Percentiles rank a stretch among this genome's conserved stretches.
phyloP scores from a whole-genome alignment of 108 stramenopile species.

The Discostella stelligeroides region DNA sequence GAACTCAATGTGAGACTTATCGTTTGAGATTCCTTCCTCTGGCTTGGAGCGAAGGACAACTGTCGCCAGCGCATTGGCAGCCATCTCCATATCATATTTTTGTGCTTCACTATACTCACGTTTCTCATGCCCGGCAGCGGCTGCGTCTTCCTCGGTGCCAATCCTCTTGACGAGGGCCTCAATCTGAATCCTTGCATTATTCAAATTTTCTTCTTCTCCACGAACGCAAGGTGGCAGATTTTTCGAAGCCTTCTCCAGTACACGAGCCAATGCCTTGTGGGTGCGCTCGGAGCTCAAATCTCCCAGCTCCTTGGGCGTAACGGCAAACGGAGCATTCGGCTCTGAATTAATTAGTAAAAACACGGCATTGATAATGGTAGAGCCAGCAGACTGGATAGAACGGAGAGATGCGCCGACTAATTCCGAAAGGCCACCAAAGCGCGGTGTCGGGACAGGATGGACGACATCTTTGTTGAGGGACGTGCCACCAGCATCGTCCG shows the following conservation, averaged over 20 bases:
- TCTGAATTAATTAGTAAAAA: constrained; percentile 11
- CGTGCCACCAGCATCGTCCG: too few relatives aligned
- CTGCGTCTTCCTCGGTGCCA: constrained; percentile 49
- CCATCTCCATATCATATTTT: constrained; percentile 65
- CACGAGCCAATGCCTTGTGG: constrained; percentile 54
- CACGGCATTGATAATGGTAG: constrained; percentile 31
- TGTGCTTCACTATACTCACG: constrained; percentile 42
- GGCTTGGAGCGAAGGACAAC: constrained; percentile 67
- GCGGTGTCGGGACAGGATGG: too few relatives aligned
- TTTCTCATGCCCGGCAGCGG: constrained; percentile 6
- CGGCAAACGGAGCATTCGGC: constrained; percentile 34
- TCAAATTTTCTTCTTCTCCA: constrained; percentile 22
- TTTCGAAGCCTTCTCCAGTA: constrained; percentile 64
- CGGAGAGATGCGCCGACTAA: constrained; percentile 51
- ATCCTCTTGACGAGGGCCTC: constrained; percentile 61
- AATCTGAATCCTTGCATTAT: constrained; percentile 32
- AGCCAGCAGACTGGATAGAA: constrained; percentile 38
- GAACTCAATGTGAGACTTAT: constrained; percentile 61
- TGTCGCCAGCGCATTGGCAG: constrained; percentile 70
- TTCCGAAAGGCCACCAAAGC: constrained; percentile 59
- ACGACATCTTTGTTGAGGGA: too few relatives aligned
- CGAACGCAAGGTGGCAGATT: constrained; percentile 19
- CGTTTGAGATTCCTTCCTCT: constrained; percentile 62
- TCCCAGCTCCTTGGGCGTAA: constrained; percentile 55
- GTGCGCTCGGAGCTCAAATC: constrained; percentile 64